Conservation (phyloP, 116 monocot genomes). For the Iris pallida region DNA sequence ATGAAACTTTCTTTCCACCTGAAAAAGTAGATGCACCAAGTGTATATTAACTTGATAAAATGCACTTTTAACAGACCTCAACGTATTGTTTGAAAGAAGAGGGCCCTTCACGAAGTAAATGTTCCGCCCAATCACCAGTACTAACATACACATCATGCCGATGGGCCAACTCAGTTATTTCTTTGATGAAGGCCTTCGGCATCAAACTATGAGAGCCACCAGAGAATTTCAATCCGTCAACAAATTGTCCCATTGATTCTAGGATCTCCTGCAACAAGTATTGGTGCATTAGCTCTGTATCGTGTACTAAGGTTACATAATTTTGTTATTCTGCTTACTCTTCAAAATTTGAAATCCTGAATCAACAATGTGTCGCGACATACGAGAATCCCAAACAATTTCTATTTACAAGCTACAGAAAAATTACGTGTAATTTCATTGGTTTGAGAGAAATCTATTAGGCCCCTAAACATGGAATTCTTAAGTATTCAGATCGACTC, state of each 20-base stretch:
- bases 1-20: background rate
- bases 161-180: constrained; percentile 69
- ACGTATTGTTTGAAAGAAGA: constrained; percentile 61
- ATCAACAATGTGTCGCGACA: too few relatives aligned
- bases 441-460: too few relatives aligned
- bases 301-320: too few relatives aligned
- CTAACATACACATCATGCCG: constrained; percentile 79
- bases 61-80: constrained; percentile 36
- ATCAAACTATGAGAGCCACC: constrained; percentile 81
- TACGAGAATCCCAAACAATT: too few relatives aligned
- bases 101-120: constrained; percentile 63
- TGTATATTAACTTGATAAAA: too few relatives aligned
- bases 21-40: background rate
- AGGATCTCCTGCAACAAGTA: constrained; percentile 54
- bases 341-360: too few relatives aligned
- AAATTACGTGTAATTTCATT: too few relatives aligned
- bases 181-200: constrained; percentile 51
- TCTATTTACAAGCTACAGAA: too few relatives aligned
- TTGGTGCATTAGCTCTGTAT: background rate
- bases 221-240: constrained; percentile 86
- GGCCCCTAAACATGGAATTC: too few relatives aligned
- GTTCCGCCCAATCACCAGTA: constrained; percentile 86
- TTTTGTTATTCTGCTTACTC: too few relatives aligned
- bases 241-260: constrained; percentile 65
- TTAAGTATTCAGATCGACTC: too few relatives aligned